phyloP scores from a whole-genome alignment of 305 asterid genomes.

The Fraxinus nigra region DNA sequence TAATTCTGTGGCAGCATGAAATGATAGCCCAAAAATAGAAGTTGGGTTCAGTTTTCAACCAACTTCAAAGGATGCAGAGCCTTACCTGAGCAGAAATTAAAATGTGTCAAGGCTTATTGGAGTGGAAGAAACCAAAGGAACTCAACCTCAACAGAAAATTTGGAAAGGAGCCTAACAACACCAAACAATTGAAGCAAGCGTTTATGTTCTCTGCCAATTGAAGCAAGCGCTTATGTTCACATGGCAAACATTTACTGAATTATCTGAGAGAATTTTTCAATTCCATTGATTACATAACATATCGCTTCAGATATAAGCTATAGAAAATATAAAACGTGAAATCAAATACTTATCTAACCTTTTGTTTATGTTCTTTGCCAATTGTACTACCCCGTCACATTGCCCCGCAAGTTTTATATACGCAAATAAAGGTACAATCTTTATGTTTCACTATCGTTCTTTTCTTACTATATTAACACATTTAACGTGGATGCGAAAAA shows the following conservation, averaged over 20 bases:
- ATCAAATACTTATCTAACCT: neutral
- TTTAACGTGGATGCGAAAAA: neutral
- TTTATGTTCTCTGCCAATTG: neutral
- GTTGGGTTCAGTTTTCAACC: slow-evolving; percentile 4
- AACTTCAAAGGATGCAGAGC: slow-evolving; percentile 13
- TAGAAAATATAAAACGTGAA: neutral
- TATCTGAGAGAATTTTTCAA: neutral
- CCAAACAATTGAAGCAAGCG: slow-evolving; percentile 11
- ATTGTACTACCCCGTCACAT: slow-evolving; percentile 2
- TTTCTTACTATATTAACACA: neutral
- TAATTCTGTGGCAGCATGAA: slow-evolving; percentile 19
- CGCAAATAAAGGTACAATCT: neutral
- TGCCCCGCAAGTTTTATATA: neutral
- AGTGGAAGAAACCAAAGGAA: slow-evolving; percentile 5
- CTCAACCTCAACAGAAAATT: neutral
- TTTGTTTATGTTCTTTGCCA: neutral
- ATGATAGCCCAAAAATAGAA: slow-evolving; percentile 4
- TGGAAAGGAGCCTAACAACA: neutral
- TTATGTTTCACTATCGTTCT: neutral
- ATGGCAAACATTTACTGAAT: neutral
- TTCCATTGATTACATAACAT: neutral
- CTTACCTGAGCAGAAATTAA: slow-evolving; percentile 15
- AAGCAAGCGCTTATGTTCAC: neutral
- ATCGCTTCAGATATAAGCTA: slow-evolving; percentile 17
- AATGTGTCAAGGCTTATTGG: slow-evolving; percentile 6